Percentiles rank a stretch among this genome's conserved stretches.
These are phyloP conservation scores for Tillandsia fasciculata DNA, from an alignment of 176 grass and related monocot species.

Conservation along the genomic window DNA sequence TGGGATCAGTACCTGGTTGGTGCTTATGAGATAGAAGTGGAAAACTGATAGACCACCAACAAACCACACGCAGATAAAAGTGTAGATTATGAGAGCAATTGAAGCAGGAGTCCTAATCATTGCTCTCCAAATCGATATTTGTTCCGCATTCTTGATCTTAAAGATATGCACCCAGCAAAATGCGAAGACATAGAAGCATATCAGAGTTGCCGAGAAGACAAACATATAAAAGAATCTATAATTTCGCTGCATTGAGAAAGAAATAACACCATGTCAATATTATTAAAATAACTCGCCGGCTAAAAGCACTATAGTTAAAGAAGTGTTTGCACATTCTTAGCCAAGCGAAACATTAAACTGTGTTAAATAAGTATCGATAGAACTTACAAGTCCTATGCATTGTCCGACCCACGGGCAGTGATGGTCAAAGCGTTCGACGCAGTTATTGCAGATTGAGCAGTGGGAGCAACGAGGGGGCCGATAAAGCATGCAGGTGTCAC, in stretches of 20 bases:
- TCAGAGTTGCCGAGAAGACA: conserved; percentile 77
- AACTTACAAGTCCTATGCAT: conserved; percentile 84
- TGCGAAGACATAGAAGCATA: conserved; percentile 80
- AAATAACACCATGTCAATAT: not conserved
- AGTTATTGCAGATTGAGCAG: conserved; percentile 94
- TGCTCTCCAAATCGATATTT: conserved; percentile 60
- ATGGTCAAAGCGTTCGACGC: conserved; percentile 92
- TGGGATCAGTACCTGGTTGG: conserved; percentile 57
- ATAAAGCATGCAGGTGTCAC: conserved; percentile 94
- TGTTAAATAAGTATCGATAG: not conserved
- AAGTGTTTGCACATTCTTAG: not conserved
- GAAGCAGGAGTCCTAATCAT: conserved; percentile 79
- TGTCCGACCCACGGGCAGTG: conserved; percentile 96
- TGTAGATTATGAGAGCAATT: conserved; percentile 80
- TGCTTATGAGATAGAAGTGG: conserved; percentile 92
- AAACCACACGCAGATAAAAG: conserved; percentile 90
- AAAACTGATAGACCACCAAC: conserved; percentile 85
- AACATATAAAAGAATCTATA: conserved; percentile 99
- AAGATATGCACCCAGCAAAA: conserved; percentile 88
- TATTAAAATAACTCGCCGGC: not conserved
- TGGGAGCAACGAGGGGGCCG: conserved; percentile 85
- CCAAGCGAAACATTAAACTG: not conserved
- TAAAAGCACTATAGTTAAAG: not conserved
- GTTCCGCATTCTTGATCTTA: conserved; percentile 74
- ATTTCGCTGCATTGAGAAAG: conserved; percentile 61